Conservation (phyloP, 2,329 filamentous ascomycete genomes). For the Neonectria punicea region DNA sequence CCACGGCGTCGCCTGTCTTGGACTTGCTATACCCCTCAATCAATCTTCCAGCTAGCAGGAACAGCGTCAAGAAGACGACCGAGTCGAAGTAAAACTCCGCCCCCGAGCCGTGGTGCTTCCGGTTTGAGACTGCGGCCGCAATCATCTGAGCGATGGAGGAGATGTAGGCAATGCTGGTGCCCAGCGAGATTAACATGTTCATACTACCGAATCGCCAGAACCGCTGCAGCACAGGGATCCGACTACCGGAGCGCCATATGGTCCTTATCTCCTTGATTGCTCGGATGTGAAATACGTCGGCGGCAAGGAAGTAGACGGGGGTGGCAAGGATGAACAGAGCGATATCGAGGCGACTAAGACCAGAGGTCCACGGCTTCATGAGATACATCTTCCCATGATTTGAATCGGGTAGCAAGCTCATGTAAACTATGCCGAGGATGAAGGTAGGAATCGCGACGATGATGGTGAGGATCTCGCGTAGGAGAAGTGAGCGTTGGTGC, state of each 20-base stretch:
- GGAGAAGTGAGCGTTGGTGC: constrained; percentile 75
- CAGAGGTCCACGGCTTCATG: constrained; percentile 76
- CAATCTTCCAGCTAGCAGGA: constrained; percentile 78
- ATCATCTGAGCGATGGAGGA: constrained; percentile 84
- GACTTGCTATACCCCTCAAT: constrained; percentile 93
- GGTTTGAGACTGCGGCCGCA: constrained; percentile 60
- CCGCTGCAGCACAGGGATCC: constrained; percentile 75
- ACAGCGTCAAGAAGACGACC: constrained; percentile 90
- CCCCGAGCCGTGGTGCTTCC: constrained; percentile 29
- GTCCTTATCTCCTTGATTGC: constrained; percentile 81
- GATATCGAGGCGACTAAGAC: constrained; percentile 81
- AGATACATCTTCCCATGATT: constrained; percentile 71
- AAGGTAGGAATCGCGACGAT: constrained; percentile 83
- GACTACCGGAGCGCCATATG: constrained; percentile 81
- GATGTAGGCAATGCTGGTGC: constrained; percentile 88
- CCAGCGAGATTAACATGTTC: constrained; percentile 92
- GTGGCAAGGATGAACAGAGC: constrained; percentile 84
- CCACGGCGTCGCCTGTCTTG: constrained; percentile 87
- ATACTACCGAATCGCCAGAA: constrained; percentile 97
- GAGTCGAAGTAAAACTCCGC: constrained; percentile 84
- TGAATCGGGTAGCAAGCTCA: constrained; percentile 76
- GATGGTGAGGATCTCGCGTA: constrained; percentile 76
- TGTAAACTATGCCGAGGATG: constrained; percentile 88
- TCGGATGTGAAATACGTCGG: constrained; percentile 84
- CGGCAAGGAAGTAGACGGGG: constrained; percentile 86